phyloP scores from a whole-genome alignment of 2,329 filamentous ascomycete genomes.

The Venturia oleaginea region DNA sequence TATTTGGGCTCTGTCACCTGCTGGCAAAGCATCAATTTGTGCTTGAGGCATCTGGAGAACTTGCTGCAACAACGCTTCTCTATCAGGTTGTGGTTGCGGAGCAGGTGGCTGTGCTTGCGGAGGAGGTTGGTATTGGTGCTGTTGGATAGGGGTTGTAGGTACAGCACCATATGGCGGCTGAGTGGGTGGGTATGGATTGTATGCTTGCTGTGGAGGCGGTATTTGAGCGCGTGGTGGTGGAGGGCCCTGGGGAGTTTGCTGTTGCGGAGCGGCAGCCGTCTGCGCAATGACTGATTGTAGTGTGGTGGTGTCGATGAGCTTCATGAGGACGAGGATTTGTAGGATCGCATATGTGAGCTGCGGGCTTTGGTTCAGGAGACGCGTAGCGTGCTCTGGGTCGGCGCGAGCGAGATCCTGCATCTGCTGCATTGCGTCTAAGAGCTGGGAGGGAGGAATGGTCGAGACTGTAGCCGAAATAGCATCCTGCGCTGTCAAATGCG shows the following conservation, averaged over 20 bases:
- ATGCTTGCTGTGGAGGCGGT: conserved; percentile 27
- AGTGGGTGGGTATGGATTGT: conserved; percentile 13
- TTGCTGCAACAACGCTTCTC: conserved; percentile 68
- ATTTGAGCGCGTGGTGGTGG: conserved; percentile 24
- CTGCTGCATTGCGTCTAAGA: conserved; percentile 86
- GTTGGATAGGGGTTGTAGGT: conserved; percentile 41
- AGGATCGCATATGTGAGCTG: conserved; percentile 94
- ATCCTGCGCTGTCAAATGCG: conserved; percentile 75
- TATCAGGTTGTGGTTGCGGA: conserved; percentile 43
- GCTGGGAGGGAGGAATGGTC: conserved; percentile 74
- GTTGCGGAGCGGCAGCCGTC: conserved; percentile 23
- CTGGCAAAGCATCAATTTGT: conserved; percentile 69
- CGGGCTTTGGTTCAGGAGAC: conserved; percentile 78
- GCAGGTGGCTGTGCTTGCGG: conserved; percentile 14
- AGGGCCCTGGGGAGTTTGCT: conserved; percentile 12
- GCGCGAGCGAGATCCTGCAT: conserved; percentile 84
- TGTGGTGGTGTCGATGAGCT: conserved; percentile 76
- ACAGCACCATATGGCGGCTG: conserved; percentile 22
- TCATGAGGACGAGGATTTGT: conserved; percentile 86
- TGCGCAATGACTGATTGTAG: conserved; percentile 72
- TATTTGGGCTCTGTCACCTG: conserved; percentile 68
- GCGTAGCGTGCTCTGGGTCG: conserved; percentile 74
- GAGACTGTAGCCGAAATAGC: conserved; percentile 87
- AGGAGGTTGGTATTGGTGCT: conserved; percentile 29
- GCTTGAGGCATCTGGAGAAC: conserved; percentile 73